phyloP scores from a whole-genome alignment of 768 basidiomycete species.

The Lactarius psammicola region DNA sequence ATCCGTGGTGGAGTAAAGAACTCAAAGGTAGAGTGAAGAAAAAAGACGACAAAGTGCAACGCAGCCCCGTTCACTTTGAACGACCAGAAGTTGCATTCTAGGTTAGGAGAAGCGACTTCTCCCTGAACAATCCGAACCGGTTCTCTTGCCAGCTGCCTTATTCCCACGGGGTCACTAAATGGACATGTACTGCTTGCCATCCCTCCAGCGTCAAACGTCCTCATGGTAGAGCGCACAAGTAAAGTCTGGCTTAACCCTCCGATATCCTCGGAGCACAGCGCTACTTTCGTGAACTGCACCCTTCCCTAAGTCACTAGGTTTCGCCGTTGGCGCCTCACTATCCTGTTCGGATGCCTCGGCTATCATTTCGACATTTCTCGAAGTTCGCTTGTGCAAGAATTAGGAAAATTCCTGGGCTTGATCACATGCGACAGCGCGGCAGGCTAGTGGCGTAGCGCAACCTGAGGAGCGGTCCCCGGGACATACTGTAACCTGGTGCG shows the following conservation, averaged over 20 bases:
- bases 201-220: background rate
- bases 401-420: too few relatives aligned
- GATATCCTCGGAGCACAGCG: background rate
- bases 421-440: slow-evolving; percentile 6
- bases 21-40: too few relatives aligned
- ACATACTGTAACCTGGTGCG: background rate
- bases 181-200: too few relatives aligned
- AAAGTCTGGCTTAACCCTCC: slow-evolving; percentile 14
- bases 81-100: too few relatives aligned
- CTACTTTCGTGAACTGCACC: background rate
- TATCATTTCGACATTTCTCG: slow-evolving; percentile 1
- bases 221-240: background rate
- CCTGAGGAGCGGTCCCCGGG: too few relatives aligned
- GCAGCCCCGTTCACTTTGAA: too few relatives aligned
- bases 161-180: too few relatives aligned
- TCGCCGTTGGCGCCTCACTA: slow-evolving; percentile 7
- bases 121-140: background rate
- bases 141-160: background rate
- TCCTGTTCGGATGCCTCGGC: slow-evolving; percentile 8
- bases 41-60: too few relatives aligned
- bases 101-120: background rate
- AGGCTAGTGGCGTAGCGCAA: background rate
- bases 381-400: background rate
- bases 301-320: slow-evolving; percentile 2
- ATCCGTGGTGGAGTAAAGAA: too few relatives aligned